Base-by-base conservation (phyloP, 2,329 filamentous ascomycete species). In the Cladophialophora psammophila region DNA sequence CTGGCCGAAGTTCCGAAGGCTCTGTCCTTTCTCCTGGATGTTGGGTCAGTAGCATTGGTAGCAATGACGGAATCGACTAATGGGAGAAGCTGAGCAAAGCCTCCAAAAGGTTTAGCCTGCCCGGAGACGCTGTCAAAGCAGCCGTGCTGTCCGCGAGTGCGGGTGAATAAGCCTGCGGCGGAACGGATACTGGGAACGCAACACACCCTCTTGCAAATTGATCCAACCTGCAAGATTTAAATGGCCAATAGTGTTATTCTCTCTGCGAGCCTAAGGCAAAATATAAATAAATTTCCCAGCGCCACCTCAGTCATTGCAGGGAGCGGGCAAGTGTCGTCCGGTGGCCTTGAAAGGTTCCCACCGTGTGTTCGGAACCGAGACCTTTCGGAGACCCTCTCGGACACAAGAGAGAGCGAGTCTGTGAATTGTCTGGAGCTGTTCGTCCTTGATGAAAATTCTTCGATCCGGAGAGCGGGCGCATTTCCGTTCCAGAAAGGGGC, bases 281-380 rank as follows among this genome's bases (percentile, higher is more conserved):
- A 50, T 50, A 50, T 50, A 50, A 50, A 26, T 50, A 50, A 50
- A 15, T 50, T 42, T 50, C 2, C 10, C 45, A 50, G 18, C 20
- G 45, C 45, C 45, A 50, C 45, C 45, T 50, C 18, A 50, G 45
- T 50, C 45, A 50, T 26, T 50, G 20, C 45, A 50, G 45, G 45
- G 20, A 26, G 9, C 45, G 26, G 18, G 18, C 9, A 26, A 20
- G 18, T 50, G 26, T 9, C 45, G 2, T 50, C 45, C 45, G 45
- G 45, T 50, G 45, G 45, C 20, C 45, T 50, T 7, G 45, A 50
- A 50, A 12, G 8, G 45, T 50, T 12, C 13, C 26, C 10, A 20
- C 26, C 18, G 18, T 50, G 18, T 50, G 9, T 26, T 26, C 45
- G 45, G 45, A 50, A 26, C 45, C 45, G 45, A 50, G 18, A 5